Evolutionary conservation across 2,329 filamentous ascomycete genomes (phyloP).

Genomic region (Pseudonectria buxi): DNA sequence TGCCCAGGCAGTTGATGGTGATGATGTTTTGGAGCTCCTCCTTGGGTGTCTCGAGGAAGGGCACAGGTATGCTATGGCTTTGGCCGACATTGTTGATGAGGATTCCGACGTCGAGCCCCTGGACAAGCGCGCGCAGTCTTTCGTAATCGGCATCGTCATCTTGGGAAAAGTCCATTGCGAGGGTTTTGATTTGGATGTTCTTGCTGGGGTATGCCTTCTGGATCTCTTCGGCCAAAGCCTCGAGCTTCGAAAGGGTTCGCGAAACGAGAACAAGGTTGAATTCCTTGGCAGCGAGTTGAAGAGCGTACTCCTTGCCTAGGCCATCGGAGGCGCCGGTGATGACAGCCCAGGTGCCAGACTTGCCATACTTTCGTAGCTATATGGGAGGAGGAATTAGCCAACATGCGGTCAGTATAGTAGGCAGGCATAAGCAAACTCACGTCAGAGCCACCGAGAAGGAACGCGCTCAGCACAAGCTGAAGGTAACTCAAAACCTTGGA

Average conservation of each 20-base stretch:
- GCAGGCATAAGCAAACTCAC: constrained; percentile 34
- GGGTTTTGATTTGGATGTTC: constrained; percentile 62
- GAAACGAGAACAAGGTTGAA: constrained; percentile 95
- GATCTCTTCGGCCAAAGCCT: constrained; percentile 69
- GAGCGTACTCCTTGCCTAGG: constrained; percentile 91
- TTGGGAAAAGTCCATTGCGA: constrained; percentile 87
- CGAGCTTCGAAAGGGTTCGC: constrained; percentile 88
- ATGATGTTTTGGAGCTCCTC: constrained; percentile 85
- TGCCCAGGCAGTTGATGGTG: constrained; percentile 90
- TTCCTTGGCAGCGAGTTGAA: constrained; percentile 81
- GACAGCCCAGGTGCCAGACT: constrained; percentile 87
- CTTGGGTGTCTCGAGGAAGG: constrained; percentile 72
- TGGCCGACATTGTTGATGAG: constrained; percentile 96
- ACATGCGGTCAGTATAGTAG: not conserved
- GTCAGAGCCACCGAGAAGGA: constrained; percentile 58
- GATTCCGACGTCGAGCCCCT: constrained; percentile 73
- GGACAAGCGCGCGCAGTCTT: constrained; percentile 59
- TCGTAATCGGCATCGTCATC: constrained; percentile 77
- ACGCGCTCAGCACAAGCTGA: constrained; percentile 58
- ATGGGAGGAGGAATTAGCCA: constrained; percentile 1
- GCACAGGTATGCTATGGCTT: constrained; percentile 86
- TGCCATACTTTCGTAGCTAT: constrained; percentile 88
- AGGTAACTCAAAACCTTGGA: constrained; percentile 52
- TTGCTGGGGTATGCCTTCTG: constrained; percentile 57
- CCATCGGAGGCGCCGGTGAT: constrained; percentile 95